Evolutionary conservation across 192 early-diverging fungal species (phyloP), one percentile per base, ranked within the genome.

Genomic region (Podila clonocystis): DNA sequence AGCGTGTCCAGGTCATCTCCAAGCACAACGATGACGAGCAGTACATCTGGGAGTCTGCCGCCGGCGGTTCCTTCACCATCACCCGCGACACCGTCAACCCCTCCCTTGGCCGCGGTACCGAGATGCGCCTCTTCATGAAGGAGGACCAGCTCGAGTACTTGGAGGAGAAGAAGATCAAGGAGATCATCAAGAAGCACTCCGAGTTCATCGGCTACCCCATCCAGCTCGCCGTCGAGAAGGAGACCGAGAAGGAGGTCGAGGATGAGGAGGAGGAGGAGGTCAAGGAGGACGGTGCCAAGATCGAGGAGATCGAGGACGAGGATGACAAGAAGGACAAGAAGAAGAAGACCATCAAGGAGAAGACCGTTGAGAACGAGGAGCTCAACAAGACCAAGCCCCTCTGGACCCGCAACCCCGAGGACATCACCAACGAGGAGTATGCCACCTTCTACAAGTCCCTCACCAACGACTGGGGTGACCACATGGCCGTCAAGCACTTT

Each of bases 181-280:
- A 99, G 83, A 94, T 98, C 68, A 94, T 99, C 87, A 98, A 99
- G 94, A 98, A 98, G 93, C 96, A 99, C 94, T 99, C 98, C 74
- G 97, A 99, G 85, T 99, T 99, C 89, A 99, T 99, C 82, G 93
- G 93, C 68, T 98, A 98, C 93, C 96, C 97, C 67, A 99, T 99
- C 87, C 91, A 98, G 85, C 94, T 99, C 62, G 87, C 94, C 36
- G 95, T 96, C 78, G 91, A 94, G 87, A 98, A 98, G 94, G 97
- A 99, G 89, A 93, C 95, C 67, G 94, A 97, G 90, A 96, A 96
- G 91, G 98, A 99, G 87, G 97, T 98, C 62, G 95, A 95, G 68
- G 96, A 94, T 70, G 96, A 97, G 62, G 96, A 97, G 74, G 90
- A 85, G 59, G 94, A 94, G 84, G 91, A 93, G 74, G 84, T 87